Conservation (phyloP, 2,329 filamentous ascomycete species). For the Drechslerella coelobrocha region DNA sequence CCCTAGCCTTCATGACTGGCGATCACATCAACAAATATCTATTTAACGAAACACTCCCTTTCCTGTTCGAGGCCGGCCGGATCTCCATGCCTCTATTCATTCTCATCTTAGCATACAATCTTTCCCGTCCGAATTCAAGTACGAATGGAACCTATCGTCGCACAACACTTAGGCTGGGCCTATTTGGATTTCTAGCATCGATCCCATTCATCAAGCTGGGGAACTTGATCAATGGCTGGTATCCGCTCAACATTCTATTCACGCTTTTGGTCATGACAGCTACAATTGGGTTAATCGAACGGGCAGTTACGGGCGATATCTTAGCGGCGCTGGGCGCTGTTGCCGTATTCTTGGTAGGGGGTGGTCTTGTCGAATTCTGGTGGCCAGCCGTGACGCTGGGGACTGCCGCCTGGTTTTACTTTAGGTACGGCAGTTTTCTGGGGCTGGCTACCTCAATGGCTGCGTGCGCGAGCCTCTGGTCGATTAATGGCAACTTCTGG, state of each 20-base stretch:
- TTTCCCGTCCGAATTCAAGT: constrained; percentile 17
- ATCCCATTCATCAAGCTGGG: constrained; percentile 22
- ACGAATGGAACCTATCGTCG: constrained; percentile 18
- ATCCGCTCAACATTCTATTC: constrained; percentile 35
- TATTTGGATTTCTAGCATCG: constrained; percentile 20
- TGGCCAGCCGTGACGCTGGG: constrained; percentile 34
- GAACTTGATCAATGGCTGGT: constrained; percentile 24
- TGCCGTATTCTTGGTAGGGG: constrained; percentile 18
- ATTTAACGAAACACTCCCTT: constrained; percentile 24
- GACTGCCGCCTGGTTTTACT: constrained; percentile 26
- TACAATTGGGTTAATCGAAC: constrained; percentile 19
- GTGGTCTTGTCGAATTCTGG: constrained; percentile 41
- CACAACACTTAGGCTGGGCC: constrained; percentile 4
- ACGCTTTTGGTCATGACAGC: constrained; percentile 35
- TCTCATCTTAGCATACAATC: constrained; percentile 33
- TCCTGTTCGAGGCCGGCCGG: constrained; percentile 25
- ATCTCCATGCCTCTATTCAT: constrained; percentile 33
- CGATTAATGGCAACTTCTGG: constrained; percentile 33
- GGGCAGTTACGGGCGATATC: constrained; percentile 1
- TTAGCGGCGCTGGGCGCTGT: constrained; percentile 7
- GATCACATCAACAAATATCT: constrained; percentile 48
- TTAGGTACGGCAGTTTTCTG: constrained; percentile 14
- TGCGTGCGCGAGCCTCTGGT: constrained; percentile 22
- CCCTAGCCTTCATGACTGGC: constrained; percentile 33
- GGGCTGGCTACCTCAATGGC: constrained; percentile 1